Base-by-base conservation (phyloP, 2,329 filamentous ascomycete genomes). In the Harringtonia aguacate region DNA sequence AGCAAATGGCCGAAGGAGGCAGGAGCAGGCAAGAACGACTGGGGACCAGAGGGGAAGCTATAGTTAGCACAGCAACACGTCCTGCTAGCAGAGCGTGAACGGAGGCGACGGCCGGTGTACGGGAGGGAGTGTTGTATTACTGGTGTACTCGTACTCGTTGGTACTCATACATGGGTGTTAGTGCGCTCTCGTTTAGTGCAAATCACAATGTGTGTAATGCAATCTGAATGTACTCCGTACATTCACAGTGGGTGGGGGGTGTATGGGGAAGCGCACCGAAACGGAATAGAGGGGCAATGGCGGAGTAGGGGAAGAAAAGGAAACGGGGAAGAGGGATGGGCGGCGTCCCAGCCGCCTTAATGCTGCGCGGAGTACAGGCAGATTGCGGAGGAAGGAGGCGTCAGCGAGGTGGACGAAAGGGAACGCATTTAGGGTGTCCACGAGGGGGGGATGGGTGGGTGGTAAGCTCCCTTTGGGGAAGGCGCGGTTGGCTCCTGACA, bases 291-390 rank as follows among this genome's bases (percentile, higher is more conserved):
- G 24, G 27, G 30, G n/a, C n/a, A 24, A 31, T 36, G 45, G 43
- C 44, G 46, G 48, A 48, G 45, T 42, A 47, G 46, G 46, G 48
- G 48, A 48, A 47, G 46, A 37, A 37, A 37, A 36, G 40, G 33
- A 30, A 27, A 46, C 41, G 41, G 47, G 47, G 28, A 17, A 36
- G 31, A 48, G 41, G 38, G 38, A 37, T 18, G n/a, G n/a, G n/a
- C n/a, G n/a, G n/a, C n/a, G n/a, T n/a, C n/a, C n/a, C n/a, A n/a
- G n/a, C n/a, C 37, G 22, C 18, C 36, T 31, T 30, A 36, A 33
- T 34, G 22, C 34, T 24, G 31, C 24, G 31, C 37, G 35, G 39
- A 29, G 20, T 10, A 27, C 10, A 47, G 36, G 22, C 21, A 38
- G 41, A 43, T 15, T 48, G 42, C 37, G 46, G 43, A 46, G 39